Evolutionary conservation across 1,284 basidiomycete species (phyloP).

Genomic region (Apiotrichum sp.): DNA sequence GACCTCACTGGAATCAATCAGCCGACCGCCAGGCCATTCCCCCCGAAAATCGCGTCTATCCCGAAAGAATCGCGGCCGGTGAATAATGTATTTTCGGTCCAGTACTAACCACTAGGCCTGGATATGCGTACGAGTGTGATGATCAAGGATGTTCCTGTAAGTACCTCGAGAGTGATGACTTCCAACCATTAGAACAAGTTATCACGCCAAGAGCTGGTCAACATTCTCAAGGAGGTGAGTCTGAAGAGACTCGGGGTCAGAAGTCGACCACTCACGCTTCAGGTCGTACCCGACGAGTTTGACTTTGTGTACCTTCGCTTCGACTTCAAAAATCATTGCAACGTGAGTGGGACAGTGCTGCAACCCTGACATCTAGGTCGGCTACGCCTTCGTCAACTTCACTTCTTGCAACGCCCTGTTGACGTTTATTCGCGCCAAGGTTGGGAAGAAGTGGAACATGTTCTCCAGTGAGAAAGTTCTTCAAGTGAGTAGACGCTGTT

Average conservation of each 20-base stretch:
- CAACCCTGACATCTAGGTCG: conserved; percentile 26
- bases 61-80: conserved; percentile 35
- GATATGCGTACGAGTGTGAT: conserved; percentile 41
- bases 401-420: conserved; percentile 32
- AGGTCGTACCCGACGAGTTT: conserved; percentile 43
- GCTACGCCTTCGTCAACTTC: conserved; percentile 47
- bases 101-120: not conserved
- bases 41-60: conserved; percentile 34
- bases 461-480: conserved; percentile 47
- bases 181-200: conserved; percentile 39
- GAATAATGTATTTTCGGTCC: not conserved
- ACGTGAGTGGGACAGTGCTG: conserved; percentile 26
- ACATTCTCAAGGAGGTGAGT: conserved; percentile 40
- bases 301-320: conserved; percentile 48
- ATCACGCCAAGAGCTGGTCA: conserved; percentile 41
- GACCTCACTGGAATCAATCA: conserved; percentile 12
- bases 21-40: conserved; percentile 32
- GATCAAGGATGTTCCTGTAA: conserved; percentile 47
- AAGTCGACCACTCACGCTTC: not conserved
- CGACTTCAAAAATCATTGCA: conserved; percentile 46
- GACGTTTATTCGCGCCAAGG: conserved; percentile 33
- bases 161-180: conserved; percentile 8
- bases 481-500: conserved; percentile 27
- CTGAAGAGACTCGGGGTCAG: too few species aligned
- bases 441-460: conserved; percentile 45